Evolutionary conservation across 768 basidiomycete species (phyloP).

Genomic region (Boletales sp.): DNA sequence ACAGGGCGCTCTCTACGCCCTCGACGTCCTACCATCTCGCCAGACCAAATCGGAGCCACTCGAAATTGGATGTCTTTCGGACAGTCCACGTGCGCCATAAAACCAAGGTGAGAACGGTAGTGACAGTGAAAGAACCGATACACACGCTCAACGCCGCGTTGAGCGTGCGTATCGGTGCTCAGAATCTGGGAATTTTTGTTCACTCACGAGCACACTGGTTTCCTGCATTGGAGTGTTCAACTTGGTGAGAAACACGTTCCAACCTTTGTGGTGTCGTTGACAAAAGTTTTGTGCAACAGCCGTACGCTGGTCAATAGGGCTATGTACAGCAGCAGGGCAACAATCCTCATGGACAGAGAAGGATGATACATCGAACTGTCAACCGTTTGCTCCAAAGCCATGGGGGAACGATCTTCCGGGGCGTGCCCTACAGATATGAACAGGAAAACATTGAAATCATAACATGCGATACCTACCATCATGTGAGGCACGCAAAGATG

Average conservation of each 20-base stretch:
- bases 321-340: conserved; percentile 47
- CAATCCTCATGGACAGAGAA: conserved; percentile 36
- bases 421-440: conserved; percentile 16
- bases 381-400: conserved; percentile 33
- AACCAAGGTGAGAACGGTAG: conserved; percentile 33
- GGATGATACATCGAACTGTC: conserved; percentile 21
- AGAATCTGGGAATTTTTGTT: background rate
- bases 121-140: conserved; percentile 29
- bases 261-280: conserved; percentile 45
- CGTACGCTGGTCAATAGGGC: conserved; percentile 46
- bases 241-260: conserved; percentile 44
- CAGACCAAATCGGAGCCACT: conserved; percentile 21
- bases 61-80: conserved; percentile 10
- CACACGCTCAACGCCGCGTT: too few relatives aligned
- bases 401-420: conserved; percentile 41
- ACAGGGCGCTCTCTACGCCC: too few relatives aligned
- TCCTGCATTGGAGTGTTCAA: conserved; percentile 49
- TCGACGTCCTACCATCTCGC: too few relatives aligned
- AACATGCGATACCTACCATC: conserved; percentile 10
- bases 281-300: conserved; percentile 46
- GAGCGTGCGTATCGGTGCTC: too few relatives aligned
- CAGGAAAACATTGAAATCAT: background rate
- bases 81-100: conserved; percentile 41
- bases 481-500: too few relatives aligned
- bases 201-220: conserved; percentile 49